Evolutionary conservation across 2,329 filamentous ascomycete species (phyloP), one percentile per base, ranked within the genome.

Genomic region (Rutstroemia sydowiana): DNA sequence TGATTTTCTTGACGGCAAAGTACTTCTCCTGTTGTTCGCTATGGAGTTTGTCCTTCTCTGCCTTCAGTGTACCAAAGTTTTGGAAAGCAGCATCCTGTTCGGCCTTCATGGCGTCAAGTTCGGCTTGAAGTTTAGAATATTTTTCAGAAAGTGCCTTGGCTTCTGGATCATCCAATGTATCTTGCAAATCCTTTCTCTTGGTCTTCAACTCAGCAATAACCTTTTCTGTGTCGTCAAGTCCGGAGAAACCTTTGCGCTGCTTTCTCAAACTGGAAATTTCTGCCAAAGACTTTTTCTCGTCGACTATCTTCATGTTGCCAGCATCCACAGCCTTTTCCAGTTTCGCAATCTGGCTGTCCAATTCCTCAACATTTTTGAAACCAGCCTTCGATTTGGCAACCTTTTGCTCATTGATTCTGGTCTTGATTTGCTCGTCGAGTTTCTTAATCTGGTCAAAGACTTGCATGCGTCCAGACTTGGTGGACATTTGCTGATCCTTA

Each of bases 11-110:
- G 66, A 96, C 83, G 52, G 83, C 85, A 54, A 77, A 70, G 70
- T 83, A 96, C 70, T 92, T 95, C 67, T 87, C 84, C 70, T 95
- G 86, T 73, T 95, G 89, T 68, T 93, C 85, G 54, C 80, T 81
- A 64, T 95, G 86, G 48, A 93, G 80, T 74, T 85, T 88, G 68
- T 82, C 85, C 57, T 88, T 84, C 74, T 96, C 87, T 63, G 95
- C 92, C 52, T 88, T 84, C 57, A 97, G 82, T 52, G 78, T 71
- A 62, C 89, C 91, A 55, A 96, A 75, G 74, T 83, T 87, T 79
- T 95, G 95, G 80, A 86, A 95, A 32, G 85, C 88, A 60, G 85
- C 82, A 65, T 97, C 90, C 71, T 95, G 88, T 74, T 95, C 88
- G 44, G 85, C 86, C 76, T 95, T 95, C 74, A 98, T 88, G 55